phyloP scores from a whole-genome alignment of 2,329 filamentous ascomycete genomes.

The Arthroderma sp. region DNA sequence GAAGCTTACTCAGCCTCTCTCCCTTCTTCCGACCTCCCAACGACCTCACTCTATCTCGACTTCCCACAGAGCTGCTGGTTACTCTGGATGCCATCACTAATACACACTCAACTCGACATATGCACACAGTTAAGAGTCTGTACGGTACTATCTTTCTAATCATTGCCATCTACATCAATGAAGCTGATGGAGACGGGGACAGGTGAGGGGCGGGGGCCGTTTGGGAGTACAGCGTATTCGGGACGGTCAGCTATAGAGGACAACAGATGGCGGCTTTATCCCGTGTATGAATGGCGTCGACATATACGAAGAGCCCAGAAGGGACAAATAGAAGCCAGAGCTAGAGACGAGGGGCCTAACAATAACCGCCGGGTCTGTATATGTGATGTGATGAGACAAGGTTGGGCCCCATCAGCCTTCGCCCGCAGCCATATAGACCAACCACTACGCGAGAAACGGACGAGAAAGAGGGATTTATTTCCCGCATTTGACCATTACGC shows the following conservation, averaged over 20 bases:
- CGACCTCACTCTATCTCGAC: neutral
- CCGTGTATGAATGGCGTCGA: neutral
- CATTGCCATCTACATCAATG: too few species aligned
- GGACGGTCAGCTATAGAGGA: neutral
- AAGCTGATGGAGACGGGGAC: too few species aligned
- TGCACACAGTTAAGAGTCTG: too few species aligned
- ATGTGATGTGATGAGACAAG: neutral
- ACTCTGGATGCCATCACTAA: too few species aligned
- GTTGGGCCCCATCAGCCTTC: neutral
- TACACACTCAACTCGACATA: too few species aligned
- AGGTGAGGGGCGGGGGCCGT: neutral
- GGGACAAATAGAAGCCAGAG: neutral
- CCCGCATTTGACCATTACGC: neutral
- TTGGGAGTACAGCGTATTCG: neutral
- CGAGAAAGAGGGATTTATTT: neutral
- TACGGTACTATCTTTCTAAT: too few species aligned
- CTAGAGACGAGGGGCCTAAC: neutral
- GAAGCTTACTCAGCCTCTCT: neutral
- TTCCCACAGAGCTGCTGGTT: too few species aligned
- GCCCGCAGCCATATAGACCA: neutral
- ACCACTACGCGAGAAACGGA: neutral
- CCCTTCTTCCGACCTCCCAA: too few species aligned
- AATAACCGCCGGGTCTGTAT: neutral
- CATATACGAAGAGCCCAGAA: neutral
- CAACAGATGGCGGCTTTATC: neutral